Conservation (phyloP, 805 yeast genomes). For the Metschnikowia kunwiensis region DNA sequence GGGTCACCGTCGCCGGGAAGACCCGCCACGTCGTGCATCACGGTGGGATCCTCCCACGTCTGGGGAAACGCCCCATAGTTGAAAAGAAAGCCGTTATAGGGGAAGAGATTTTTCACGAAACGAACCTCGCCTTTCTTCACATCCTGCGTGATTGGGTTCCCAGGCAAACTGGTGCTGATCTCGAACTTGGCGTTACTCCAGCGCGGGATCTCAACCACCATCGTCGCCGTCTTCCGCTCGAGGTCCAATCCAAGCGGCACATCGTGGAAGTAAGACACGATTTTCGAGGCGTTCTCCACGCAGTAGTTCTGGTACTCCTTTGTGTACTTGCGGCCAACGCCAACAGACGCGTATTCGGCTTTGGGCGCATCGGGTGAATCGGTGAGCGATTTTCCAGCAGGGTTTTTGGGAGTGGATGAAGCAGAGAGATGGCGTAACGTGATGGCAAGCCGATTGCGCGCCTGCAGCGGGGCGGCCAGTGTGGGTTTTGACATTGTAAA, state of each 20-base stretch:
- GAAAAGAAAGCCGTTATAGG: constrained; percentile 97
- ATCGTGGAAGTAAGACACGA: constrained; percentile 71
- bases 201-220: constrained; percentile 97
- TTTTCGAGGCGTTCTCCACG: constrained; percentile 29
- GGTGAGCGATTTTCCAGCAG: constrained; percentile 1
- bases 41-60: constrained; percentile 76
- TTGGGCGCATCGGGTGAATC: constrained; percentile 7
- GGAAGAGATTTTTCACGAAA: constrained; percentile 96
- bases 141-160: constrained; percentile 96
- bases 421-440: constrained; percentile 13
- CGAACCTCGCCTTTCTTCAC: constrained; percentile 95
- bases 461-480: constrained; percentile 1
- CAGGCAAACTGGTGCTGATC: constrained; percentile 75
- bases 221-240: constrained; percentile 45
- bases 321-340: constrained; percentile 35
- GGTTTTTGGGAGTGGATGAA: background rate
- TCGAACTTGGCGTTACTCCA: constrained; percentile 98
- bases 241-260: constrained; percentile 53
- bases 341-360: constrained; percentile 7
- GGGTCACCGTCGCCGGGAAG: constrained; percentile 90
- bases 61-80: constrained; percentile 99
- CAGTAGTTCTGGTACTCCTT: constrained; percentile 44
- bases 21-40: constrained; percentile 46
- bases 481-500: constrained; percentile 2
- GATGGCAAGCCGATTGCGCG: constrained; percentile 11